A percentile compares a stretch with the other conserved stretches of the same genome.
Evolutionary conservation across 108 stramenopile genomes (phyloP).

Genomic region (Cyclotella distinguenda): DNA sequence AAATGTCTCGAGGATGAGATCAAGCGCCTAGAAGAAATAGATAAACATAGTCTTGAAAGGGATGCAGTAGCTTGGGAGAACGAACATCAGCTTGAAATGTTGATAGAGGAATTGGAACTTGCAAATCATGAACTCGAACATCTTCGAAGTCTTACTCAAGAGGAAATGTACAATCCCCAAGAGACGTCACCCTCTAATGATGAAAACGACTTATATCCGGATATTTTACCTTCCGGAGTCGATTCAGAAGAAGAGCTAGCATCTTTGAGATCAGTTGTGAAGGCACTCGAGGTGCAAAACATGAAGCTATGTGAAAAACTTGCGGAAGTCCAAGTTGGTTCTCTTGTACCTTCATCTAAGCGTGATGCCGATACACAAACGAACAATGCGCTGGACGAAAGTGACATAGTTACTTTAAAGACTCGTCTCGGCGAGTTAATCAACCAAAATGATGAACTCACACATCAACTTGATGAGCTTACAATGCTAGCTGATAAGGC

Average conservation of each 20-base stretch:
- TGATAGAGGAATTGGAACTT: conserved; percentile 10
- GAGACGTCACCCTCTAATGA: neutral
- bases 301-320: conserved; percentile 15
- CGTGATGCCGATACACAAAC: neutral
- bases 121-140: conserved; percentile 4
- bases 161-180: neutral
- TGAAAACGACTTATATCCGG: conserved; percentile 26
- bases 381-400: neutral
- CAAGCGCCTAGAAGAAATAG: conserved; percentile 16
- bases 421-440: conserved; percentile 12
- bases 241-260: conserved; percentile 17
- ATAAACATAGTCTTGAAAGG: conserved; percentile 19
- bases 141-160: neutral
- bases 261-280: conserved; percentile 10
- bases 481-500: conserved; percentile 5
- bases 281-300: conserved; percentile 21
- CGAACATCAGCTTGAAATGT: conserved; percentile 7
- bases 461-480: conserved; percentile 9
- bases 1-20: conserved; percentile 34
- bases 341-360: neutral
- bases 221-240: conserved; percentile 13
- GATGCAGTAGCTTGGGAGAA: conserved; percentile 30
- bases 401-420: neutral
- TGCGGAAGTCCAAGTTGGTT: conserved; percentile 5
- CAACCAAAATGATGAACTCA: conserved; percentile 9